These are phyloP conservation scores for Verbascum thapsus DNA, from an alignment of 257 asterid species.

Conservation along the genomic window DNA sequence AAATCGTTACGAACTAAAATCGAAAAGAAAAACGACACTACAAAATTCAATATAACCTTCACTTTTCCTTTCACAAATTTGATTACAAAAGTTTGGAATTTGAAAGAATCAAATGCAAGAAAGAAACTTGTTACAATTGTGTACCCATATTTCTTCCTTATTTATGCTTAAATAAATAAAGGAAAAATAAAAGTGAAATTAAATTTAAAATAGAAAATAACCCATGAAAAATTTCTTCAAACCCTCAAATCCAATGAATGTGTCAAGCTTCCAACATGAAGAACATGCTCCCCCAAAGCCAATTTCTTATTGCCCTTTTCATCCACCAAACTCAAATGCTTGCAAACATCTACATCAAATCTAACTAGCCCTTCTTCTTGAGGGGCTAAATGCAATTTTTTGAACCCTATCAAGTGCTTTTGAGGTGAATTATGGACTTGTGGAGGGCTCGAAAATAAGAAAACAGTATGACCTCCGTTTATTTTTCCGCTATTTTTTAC, in stretches of 20 bases:
- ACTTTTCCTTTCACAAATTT: constrained; percentile 18
- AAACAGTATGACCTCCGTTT: constrained; percentile 55
- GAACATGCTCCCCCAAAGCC: constrained; percentile 59
- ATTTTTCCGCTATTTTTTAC: constrained; percentile 55
- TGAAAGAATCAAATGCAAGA: constrained; percentile 31
- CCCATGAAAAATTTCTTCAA: constrained; percentile 28
- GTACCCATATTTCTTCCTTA: not conserved
- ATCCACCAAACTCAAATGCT: constrained; percentile 68
- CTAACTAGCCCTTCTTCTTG: constrained; percentile 44
- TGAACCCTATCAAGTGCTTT: constrained; percentile 54
- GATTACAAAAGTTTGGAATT: constrained; percentile 22
- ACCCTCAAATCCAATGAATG: constrained; percentile 46
- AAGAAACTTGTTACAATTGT: constrained; percentile 32
- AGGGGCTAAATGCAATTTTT: constrained; percentile 49
- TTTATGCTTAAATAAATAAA: constrained; percentile 2
- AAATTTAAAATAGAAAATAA: not conserved
- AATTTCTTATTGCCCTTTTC: constrained; percentile 55
- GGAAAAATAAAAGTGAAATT: not conserved
- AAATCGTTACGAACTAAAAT: too few relatives aligned
- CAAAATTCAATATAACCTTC: not conserved
- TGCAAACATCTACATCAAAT: constrained; percentile 61
- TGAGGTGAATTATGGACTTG: constrained; percentile 55
- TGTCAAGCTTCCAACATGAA: constrained; percentile 60
- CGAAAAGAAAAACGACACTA: too few relatives aligned
- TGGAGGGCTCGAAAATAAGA: constrained; percentile 57